Base-by-base conservation (phyloP, 495 filamentous ascomycete genomes). In the Xylaria flabelliformis region DNA sequence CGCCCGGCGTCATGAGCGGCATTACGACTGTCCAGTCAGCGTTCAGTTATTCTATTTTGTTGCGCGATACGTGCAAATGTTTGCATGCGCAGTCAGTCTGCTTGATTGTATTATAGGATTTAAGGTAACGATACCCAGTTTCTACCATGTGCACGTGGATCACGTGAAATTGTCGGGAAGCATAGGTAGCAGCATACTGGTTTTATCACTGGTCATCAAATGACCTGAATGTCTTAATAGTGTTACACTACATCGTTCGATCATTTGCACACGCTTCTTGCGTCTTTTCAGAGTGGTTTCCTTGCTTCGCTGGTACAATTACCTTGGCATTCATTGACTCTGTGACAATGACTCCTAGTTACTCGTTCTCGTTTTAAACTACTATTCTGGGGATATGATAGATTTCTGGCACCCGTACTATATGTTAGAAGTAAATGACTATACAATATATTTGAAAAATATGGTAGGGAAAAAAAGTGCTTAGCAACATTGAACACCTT, bases 81-180 rank as follows among this genome's bases (percentile, higher is more conserved):
- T 68, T 10, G 24, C 24, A 39, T 44, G n/a, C 42, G 32, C 12
- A 44, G 39, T 13, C 39, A 55, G 21, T 56, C 32, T 34, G n/a
- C 19, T 69, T 59, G 53, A 29, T 44, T 69, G 66, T 69, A 69
- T 24, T 59, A 59, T 59, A 59, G 53, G 34, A 68, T 42, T 41
- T 10, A 3, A 61, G 66, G 53, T 69, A 26, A 58, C 34, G 66
- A 69, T 69, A 59, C 53, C 66, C 66, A 65, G 42, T 12, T 67
- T 15, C 19, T 29, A 21, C 26, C 19, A 7, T 51, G 26, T 32
- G 26, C 24, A 17, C 24, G 44, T 36, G 39, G 39, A 29, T 64
- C 21, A 42, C 44, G 21, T 67, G 32, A 53, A 46, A 67, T 67
- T 67, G 32, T 21, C 24, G 13, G 17, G 15, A 64, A 34, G 26